These are phyloP conservation scores for Paraphoma sp. DNA, from an alignment of 2,329 filamentous ascomycete genomes.

Conservation along the genomic window DNA sequence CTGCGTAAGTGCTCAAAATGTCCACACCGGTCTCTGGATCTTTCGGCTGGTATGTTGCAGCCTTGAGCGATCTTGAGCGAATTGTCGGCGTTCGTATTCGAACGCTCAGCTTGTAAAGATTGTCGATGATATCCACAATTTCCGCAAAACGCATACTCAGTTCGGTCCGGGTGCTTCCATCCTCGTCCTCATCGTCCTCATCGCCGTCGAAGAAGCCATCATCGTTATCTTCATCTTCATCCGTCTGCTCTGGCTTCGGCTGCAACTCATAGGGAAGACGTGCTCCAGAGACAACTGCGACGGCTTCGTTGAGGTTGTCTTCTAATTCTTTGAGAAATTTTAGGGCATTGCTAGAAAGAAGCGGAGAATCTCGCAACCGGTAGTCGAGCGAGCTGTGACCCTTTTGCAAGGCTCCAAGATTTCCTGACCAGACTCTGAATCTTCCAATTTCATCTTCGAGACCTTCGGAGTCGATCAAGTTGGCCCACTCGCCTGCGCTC, in stretches of 20 bases:
- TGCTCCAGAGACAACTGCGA: conserved; percentile 32
- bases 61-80: conserved; percentile 43
- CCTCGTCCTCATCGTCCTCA: conserved; percentile 34
- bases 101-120: conserved; percentile 47
- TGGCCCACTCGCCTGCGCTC: conserved; percentile 14
- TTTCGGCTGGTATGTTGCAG: conserved; percentile 41
- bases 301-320: conserved; percentile 35
- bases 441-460: conserved; percentile 47
- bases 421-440: conserved; percentile 46
- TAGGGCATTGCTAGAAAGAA: conserved; percentile 41
- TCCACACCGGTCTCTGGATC: conserved; percentile 46
- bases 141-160: conserved; percentile 45
- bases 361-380: conserved; percentile 44
- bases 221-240: conserved; percentile 29
- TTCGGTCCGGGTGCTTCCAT: conserved; percentile 33
- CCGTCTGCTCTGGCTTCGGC: conserved; percentile 11
- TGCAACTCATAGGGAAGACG: conserved; percentile 46
- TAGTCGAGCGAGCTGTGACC: conserved; percentile 47
- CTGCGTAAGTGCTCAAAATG: conserved; percentile 39
- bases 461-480: conserved; percentile 32
- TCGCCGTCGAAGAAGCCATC: conserved; percentile 37
- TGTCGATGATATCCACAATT: conserved; percentile 46
- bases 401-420: conserved; percentile 45
- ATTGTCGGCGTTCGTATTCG: conserved; percentile 45
- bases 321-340: conserved; percentile 43